Evolutionary conservation across 2,329 filamentous ascomycete species (phyloP).

Genomic region (Sporothrix pseudoabietina): DNA sequence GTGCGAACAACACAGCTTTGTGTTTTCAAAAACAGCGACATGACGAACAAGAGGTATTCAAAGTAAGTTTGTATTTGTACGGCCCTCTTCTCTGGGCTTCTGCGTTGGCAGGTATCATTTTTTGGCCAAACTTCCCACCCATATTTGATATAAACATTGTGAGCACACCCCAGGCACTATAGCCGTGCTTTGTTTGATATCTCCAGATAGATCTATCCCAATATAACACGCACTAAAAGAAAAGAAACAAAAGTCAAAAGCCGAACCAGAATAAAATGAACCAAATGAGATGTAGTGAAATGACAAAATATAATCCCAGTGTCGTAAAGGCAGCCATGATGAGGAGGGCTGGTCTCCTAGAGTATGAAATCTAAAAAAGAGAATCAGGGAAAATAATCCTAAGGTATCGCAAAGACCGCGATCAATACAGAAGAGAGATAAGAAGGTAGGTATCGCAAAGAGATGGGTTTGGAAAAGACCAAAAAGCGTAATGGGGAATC

Average conservation of each 20-base stretch:
- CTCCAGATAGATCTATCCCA: neutral
- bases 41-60: neutral
- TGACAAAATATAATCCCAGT: neutral
- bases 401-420: neutral
- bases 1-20: too few relatives aligned
- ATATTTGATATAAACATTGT: neutral
- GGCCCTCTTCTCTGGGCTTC: neutral
- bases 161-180: neutral
- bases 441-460: neutral
- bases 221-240: neutral
- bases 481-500: slow-evolving; percentile 7
- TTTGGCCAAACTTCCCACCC: slow-evolving; percentile 15
- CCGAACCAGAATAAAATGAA: neutral
- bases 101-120: neutral
- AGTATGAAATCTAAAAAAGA: neutral
- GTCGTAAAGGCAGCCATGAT: slow-evolving; percentile 16
- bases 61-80: neutral
- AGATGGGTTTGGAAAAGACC: neutral
- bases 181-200: neutral
- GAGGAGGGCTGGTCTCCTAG: slow-evolving; percentile 18
- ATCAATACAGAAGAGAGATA: neutral
- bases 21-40: neutral
- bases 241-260: neutral
- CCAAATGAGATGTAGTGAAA: neutral
- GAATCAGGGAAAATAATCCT: too few relatives aligned